Percentiles rank a stretch among this genome's conserved stretches.
These are phyloP conservation scores for Arthrobotrys megalospora DNA, from an alignment of 2,329 filamentous ascomycete genomes.

Conservation along the genomic window DNA sequence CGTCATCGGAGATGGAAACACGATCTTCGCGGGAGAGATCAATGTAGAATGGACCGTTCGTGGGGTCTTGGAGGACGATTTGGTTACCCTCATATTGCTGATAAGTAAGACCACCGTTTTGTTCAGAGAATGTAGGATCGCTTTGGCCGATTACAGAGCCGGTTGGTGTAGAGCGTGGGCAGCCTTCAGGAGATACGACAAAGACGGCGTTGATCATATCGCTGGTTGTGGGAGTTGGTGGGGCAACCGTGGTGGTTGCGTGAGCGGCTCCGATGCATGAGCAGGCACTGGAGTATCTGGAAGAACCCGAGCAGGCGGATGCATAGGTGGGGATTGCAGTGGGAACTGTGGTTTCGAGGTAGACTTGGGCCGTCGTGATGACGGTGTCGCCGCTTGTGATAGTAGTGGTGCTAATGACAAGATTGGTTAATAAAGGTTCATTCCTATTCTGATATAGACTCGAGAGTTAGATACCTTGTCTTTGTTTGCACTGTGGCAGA, in stretches of 20 bases:
- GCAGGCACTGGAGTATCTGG: constrained; percentile 64
- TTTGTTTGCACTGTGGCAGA: not conserved
- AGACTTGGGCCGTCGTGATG: not conserved
- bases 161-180: constrained; percentile 11
- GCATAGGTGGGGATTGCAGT: constrained; percentile 62
- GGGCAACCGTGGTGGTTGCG: not conserved
- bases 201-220: constrained; percentile 62
- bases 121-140: constrained; percentile 3
- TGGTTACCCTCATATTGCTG: constrained; percentile 11
- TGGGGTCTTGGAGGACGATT: constrained; percentile 4
- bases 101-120: constrained; percentile 17
- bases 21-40: not conserved
- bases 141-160: constrained; percentile 9
- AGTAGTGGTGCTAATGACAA: constrained; percentile 35
- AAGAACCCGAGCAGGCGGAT: constrained; percentile 62
- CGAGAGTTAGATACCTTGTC: constrained; percentile 2
- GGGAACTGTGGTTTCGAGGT: constrained; percentile 20
- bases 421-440: not conserved
- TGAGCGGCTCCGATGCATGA: constrained; percentile 62
- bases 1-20: constrained; percentile 13
- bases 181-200: constrained; percentile 10
- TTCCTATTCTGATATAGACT: not conserved
- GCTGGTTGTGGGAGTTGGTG: constrained; percentile 61
- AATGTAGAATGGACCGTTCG: constrained; percentile 1
- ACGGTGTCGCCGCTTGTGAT: not conserved